Base-by-base conservation (phyloP, 2,329 filamentous ascomycete genomes). In the Ascochyta koolunga region DNA sequence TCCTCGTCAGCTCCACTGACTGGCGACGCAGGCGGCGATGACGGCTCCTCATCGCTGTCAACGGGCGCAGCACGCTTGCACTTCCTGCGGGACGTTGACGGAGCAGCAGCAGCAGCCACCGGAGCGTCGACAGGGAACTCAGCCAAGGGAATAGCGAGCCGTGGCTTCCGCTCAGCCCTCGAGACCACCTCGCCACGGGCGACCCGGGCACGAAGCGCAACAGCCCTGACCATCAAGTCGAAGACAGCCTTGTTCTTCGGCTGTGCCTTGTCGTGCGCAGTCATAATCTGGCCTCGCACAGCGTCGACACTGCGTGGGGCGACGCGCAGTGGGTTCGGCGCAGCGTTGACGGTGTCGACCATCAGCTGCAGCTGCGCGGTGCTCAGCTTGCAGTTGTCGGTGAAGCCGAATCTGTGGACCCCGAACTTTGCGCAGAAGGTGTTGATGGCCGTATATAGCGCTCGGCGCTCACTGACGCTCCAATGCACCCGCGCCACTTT, bases 171-270 rank as follows among this genome's bases (percentile, higher is more conserved):
- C 33, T 54, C 45, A 11, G 27, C 32, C 7, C 18, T 13, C 8
- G 45, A 4, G 9, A 49, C 8, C 8, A 7, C 29, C 18, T 49
- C 45, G 10, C 45, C 51, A 1, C 4, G 6, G 7, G 39, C 19
- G 9, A 54, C 24, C 29, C 45, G 27, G 8, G n/a, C 27, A 7
- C 54, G 49, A 15, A 58, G 15, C 7, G 15, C 36, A 3, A 11
- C 15, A 5, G 51, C 54, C 11, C 13, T 42, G 2, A 5, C 22
- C n/a, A 38, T 15, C 22, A 60, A 22, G 9, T 52, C 47, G 15
- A 49, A 50, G 16, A 62, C 33, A 0, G 45, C 45, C 16, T 49
- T 50, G 19, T 56, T 58, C 45, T 62, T 62, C 1, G 50, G 50
- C 15, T 27, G 33, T 2, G 32, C 11, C 3, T 35, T 50, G 21